Conservation (phyloP, 2,329 filamentous ascomycete species). For the Verruconis gallopava region DNA sequence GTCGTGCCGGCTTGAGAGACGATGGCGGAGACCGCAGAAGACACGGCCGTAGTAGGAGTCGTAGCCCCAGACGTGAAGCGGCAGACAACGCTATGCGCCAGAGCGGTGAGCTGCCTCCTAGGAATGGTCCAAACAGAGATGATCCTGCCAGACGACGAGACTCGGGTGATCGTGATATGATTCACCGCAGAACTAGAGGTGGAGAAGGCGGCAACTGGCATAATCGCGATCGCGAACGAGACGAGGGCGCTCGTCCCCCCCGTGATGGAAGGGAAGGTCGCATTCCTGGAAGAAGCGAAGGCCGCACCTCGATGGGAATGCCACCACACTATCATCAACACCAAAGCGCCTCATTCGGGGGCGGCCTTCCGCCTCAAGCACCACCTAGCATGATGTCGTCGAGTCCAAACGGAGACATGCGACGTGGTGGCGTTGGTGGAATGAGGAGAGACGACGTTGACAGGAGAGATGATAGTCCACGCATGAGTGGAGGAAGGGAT, state of each 20-base stretch:
- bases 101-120: not conserved
- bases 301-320: not conserved
- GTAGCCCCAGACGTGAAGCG: constrained; percentile 4
- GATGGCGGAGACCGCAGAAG: constrained; percentile 3
- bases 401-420: constrained; percentile 4
- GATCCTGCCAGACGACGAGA: constrained; percentile 2
- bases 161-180: not conserved
- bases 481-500: constrained; percentile 10
- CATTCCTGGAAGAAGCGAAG: not conserved
- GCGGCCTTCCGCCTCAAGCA: not conserved
- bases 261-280: constrained; percentile 1
- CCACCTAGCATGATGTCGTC: constrained; percentile 6
- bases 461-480: constrained; percentile 11
- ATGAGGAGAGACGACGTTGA: constrained; percentile 10
- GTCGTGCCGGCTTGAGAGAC: not conserved
- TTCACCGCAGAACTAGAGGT: constrained; percentile 1
- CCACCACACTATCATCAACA: not conserved
- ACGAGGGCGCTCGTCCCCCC: not conserved
- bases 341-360: not conserved
- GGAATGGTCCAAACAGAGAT: not conserved
- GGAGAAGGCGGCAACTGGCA: constrained; percentile 5
- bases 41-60: constrained; percentile 1
- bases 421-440: constrained; percentile 6
- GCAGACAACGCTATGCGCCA: constrained; percentile 4
- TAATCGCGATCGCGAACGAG: constrained; percentile 3